phyloP scores from a whole-genome alignment of 805 yeast species.

The Sugiyamaella floridensis region DNA sequence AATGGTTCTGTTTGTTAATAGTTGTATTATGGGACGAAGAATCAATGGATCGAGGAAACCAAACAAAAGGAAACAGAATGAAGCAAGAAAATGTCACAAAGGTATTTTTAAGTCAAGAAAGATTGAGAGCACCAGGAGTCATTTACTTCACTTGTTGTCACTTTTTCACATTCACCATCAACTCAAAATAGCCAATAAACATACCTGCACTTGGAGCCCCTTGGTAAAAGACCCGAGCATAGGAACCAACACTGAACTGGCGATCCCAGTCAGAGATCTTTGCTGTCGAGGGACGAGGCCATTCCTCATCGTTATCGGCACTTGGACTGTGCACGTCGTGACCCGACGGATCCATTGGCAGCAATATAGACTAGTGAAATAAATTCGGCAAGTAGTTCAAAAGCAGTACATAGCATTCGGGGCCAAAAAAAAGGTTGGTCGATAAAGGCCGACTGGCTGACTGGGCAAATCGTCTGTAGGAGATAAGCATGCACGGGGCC shows the following conservation, averaged over 20 bases:
- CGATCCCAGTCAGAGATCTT: not conserved
- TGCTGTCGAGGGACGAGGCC: not conserved
- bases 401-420: not conserved
- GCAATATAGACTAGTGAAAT: not conserved
- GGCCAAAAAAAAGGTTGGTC: not conserved
- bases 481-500: not conserved
- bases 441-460: not conserved
- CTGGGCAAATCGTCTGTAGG: not conserved
- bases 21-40: no score
- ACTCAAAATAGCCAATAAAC: not conserved
- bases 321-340: not conserved
- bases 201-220: not conserved
- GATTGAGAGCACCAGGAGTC: no score
- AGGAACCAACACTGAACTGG: slow-evolving; percentile 1
- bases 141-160: no score
- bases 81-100: no score
- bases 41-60: no score
- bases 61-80: no score
- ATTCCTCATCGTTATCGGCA: not conserved
- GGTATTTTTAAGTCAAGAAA: no score
- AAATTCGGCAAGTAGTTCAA: not conserved
- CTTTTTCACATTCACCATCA: no score
- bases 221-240: slow-evolving; percentile 1
- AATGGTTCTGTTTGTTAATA: not conserved
- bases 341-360: not conserved